Percentiles rank a stretch among this genome's conserved stretches.
Evolutionary conservation across 148 eudicot genomes (phyloP).

Genomic region (Fagopyrum esculentum): DNA sequence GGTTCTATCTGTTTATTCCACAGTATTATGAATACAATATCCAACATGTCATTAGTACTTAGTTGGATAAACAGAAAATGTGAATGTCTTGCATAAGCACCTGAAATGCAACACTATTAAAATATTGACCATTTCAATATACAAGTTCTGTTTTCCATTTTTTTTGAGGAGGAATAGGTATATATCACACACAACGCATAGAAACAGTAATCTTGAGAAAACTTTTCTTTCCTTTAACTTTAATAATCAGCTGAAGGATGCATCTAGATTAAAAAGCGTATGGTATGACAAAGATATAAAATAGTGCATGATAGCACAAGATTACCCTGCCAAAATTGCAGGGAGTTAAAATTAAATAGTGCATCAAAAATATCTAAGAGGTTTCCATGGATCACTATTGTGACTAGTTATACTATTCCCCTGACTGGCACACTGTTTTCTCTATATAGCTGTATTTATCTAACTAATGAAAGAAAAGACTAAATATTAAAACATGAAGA

Average conservation of each 20-base stretch:
- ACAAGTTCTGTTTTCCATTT: too few relatives aligned
- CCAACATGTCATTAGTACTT: not conserved
- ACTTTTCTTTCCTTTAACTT: too few relatives aligned
- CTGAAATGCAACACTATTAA: not conserved
- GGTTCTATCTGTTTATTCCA: slow-evolving; percentile 39
- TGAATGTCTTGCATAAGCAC: not conserved
- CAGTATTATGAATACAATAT: not conserved
- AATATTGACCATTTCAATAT: not conserved
- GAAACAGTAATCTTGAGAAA: not conserved
- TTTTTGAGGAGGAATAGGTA: not conserved
- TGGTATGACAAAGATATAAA: too few relatives aligned
- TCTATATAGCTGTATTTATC: not conserved
- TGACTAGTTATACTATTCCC: too few relatives aligned
- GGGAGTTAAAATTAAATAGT: not conserved
- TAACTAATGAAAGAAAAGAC: not conserved
- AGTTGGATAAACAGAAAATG: not conserved
- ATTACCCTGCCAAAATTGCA: not conserved
- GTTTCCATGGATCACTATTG: not conserved
- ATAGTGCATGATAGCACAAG: not conserved
- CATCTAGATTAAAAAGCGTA: too few relatives aligned
- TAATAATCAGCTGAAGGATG: too few relatives aligned
- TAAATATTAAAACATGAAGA: not conserved
- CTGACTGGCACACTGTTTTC: not conserved
- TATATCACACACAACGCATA: not conserved
- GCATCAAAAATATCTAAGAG: not conserved